Conservation (phyloP, 2,329 filamentous ascomycete species). For the Zasmidium angulare region DNA sequence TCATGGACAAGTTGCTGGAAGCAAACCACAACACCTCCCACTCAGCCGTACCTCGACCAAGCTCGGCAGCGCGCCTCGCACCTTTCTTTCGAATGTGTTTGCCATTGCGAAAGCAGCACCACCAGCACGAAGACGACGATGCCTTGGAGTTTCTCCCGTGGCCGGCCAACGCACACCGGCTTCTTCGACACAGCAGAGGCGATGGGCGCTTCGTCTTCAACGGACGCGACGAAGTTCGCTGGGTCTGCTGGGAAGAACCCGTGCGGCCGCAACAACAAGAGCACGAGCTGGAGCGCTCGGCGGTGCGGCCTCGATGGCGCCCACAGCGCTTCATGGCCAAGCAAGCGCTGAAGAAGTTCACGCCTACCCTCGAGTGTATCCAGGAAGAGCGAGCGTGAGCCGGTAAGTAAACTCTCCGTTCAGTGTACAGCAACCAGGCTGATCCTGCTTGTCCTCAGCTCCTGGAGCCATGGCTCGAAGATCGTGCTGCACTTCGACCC, state of each 20-base stretch:
- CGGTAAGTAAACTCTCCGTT: neutral
- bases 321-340: neutral
- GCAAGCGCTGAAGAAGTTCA: neutral
- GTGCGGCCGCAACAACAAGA: no score
- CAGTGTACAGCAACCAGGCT: no score
- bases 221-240: neutral
- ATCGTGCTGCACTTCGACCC: slow-evolving; percentile 56
- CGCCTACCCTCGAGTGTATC: neutral
- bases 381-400: neutral
- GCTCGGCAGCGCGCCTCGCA: neutral
- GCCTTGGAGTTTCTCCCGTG: neutral
- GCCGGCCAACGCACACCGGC: neutral
- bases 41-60: neutral
- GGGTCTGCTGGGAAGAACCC: neutral
- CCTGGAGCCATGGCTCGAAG: slow-evolving; percentile 50
- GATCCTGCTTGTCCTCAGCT: no score
- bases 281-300: neutral
- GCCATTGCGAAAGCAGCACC: neutral
- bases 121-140: neutral
- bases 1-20: neutral
- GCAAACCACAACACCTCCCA: neutral
- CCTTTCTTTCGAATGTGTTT: neutral
- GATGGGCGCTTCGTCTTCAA: neutral
- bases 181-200: neutral
- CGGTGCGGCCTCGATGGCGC: neutral